phyloP scores from a whole-genome alignment of 192 early-diverging fungal genomes.

The Dissophora ornata region DNA sequence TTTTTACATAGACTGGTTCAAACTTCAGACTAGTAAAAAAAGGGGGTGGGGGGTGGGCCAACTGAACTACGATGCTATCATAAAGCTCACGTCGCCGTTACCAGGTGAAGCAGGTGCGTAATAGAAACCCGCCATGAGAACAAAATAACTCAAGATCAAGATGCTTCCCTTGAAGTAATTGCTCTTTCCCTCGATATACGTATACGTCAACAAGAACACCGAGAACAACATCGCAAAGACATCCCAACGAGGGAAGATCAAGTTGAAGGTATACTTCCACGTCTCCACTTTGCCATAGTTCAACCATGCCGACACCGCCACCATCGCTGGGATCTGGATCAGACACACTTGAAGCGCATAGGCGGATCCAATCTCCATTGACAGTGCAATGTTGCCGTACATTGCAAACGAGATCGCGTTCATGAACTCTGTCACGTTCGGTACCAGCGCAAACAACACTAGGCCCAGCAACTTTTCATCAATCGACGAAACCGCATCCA shows the following conservation, averaged over 20 bases:
- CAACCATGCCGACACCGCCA: conserved; percentile 81
- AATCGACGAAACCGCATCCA: conserved; percentile 80
- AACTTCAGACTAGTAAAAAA: too few relatives aligned
- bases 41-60: too few relatives aligned
- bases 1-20: too few relatives aligned
- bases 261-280: conserved; percentile 52
- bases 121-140: conserved; percentile 83
- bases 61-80: too few relatives aligned
- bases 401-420: conserved; percentile 95
- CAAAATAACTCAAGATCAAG: conserved; percentile 85
- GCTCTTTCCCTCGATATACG: conserved; percentile 93
- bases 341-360: conserved; percentile 96
- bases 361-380: conserved; percentile 96
- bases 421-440: conserved; percentile 94
- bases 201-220: conserved; percentile 86
- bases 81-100: conserved; percentile 43
- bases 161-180: conserved; percentile 98
- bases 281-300: conserved; percentile 41
- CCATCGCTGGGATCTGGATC: conserved; percentile 95
- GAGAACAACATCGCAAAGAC: conserved; percentile 58
- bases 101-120: conserved; percentile 69
- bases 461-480: conserved; percentile 92
- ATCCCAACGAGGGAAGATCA: conserved; percentile 61
- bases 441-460: conserved; percentile 93
- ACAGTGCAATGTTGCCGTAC: conserved; percentile 84